Evolutionary conservation across 164 flowering plant species (phyloP), one percentile per base, ranked within the genome.

Genomic region (Kingdonia uniflora): DNA sequence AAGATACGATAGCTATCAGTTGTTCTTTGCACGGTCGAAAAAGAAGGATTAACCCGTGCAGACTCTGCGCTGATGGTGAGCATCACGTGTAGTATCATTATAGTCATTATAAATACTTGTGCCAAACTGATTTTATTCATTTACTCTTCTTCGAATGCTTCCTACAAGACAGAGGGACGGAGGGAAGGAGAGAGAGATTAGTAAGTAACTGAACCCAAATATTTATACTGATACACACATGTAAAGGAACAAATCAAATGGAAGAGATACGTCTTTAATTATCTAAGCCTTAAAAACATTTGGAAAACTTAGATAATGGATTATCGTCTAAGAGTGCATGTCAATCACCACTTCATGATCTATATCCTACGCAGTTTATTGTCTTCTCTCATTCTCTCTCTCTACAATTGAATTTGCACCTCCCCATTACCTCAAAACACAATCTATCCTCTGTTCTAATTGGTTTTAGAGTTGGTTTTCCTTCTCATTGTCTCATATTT

Each of bases 311-410:
- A 7, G 51, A 47, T 47, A 23, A 47, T 47, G 51, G 51, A 47
- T 20, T 17, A 13, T 47, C 51, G 51, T 21, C 51, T 21, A 47
- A 47, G 51, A 19, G 22, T 45, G 49, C 49, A 45, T 5, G 22
- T 45, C 49, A 45, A 45, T 16, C 21, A 19, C 22, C 49, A 45
- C 51, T 47, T 10, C 14, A 24, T 2, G 19, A 5, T 4, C 1
- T 16, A 47, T 13, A 23, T 47, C 51, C n/a, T 14, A 47, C 51
- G 25, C 26, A 21, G 26, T 22, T 23, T 22, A 15, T 47, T 47
- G 51, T 47, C 51, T 47, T 47, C 49, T 45, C 22, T 19, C 22
- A 4, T 11, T 11, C 11, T 45, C 35, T 17, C 19, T 17, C n/a
- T n/a, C n/a, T 45, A 22, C 22, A 16, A 12, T 19, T 4, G 19